Conservation (phyloP, 139 green algal genomes). For the Coelastrella sp. region DNA sequence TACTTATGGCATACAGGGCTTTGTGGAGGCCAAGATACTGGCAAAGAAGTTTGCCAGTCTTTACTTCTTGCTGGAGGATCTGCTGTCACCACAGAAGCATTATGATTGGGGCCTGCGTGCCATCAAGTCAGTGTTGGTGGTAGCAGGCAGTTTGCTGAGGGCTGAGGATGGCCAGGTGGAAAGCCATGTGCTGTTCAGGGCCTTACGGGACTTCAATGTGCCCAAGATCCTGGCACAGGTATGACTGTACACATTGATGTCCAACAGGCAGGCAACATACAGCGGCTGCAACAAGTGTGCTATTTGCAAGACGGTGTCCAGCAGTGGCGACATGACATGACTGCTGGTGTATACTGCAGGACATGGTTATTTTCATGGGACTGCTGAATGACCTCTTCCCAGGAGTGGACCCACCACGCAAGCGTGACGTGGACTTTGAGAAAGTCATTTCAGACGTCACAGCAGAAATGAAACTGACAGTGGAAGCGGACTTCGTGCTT, state of each 20-base stretch:
- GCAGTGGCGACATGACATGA: neutral
- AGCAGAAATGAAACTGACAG: constrained; percentile 54
- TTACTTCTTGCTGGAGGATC: constrained; percentile 88
- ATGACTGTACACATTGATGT: neutral
- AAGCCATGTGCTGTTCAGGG: constrained; percentile 86
- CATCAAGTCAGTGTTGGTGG: constrained; percentile 90
- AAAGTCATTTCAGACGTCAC: constrained; percentile 41
- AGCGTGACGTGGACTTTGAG: constrained; percentile 72
- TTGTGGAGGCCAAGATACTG: constrained; percentile 86
- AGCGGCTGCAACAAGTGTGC: neutral
- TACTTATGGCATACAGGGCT: constrained; percentile 62
- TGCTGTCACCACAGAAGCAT: constrained; percentile 89
- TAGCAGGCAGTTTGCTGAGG: constrained; percentile 81
- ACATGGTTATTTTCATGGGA: constrained; percentile 91
- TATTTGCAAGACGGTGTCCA: too few species aligned
- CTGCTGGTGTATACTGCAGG: constrained; percentile 46
- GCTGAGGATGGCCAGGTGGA: constrained; percentile 87
- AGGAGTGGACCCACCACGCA: constrained; percentile 77
- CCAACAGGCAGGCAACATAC: neutral
- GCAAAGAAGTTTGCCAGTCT: constrained; percentile 88
- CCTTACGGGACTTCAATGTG: constrained; percentile 90
- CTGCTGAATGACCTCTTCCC: constrained; percentile 89
- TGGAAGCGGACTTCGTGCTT: constrained; percentile 84
- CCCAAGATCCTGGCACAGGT: constrained; percentile 80
- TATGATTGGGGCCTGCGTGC: constrained; percentile 89